Evolutionary conservation across 148 eudicot genomes (phyloP), one percentile per base, ranked within the genome.

Genomic region (Oxyria digyna): DNA sequence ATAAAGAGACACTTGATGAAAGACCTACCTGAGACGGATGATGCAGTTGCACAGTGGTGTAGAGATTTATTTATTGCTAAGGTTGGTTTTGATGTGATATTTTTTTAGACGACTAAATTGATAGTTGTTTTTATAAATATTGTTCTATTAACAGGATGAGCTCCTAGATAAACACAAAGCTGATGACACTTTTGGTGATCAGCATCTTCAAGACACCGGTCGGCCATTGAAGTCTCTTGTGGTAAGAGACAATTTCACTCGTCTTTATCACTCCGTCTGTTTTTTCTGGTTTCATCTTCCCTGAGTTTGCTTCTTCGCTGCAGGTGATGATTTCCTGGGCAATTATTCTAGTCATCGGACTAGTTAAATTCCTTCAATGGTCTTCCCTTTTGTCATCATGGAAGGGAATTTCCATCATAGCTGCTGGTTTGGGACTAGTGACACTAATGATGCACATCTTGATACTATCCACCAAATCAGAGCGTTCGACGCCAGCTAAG

Each of bases 1-100:
- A 73, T 94, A 62, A 88, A 84, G 79, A 81, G 99, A 38, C 89
- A 85, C 72, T 71, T 71, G 65, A 88, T 94, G 97, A 85, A 80
- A 68, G 97, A 94, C 75, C 76, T 94, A 67, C 97, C 99, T 37
- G 95, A 88, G 77, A 71, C 88, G 14, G 95, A 88, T 41, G 97
- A 90, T 52, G 88, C 80, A 69, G 83, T 90, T 75, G 99, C 99
- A 35, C 97, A 94, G 63, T 90, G 99, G 99, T 94, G 99, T 79
- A 87, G 71, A 81, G 99, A 94, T 74, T 67, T 71, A 48, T 94
- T 90, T 78, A 77, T 85, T 45, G 96, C 82, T 49, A 94, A 94
- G 97, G 98, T 94, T 55, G 10, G 55, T 20, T 49, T 20, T 17
- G 23, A 43, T 43, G 49, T 43, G 49, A 43, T 43, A 5, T 14